phyloP scores from a whole-genome alignment of 2,329 filamentous ascomycete genomes.

The Phialemonium atrogriseum region DNA sequence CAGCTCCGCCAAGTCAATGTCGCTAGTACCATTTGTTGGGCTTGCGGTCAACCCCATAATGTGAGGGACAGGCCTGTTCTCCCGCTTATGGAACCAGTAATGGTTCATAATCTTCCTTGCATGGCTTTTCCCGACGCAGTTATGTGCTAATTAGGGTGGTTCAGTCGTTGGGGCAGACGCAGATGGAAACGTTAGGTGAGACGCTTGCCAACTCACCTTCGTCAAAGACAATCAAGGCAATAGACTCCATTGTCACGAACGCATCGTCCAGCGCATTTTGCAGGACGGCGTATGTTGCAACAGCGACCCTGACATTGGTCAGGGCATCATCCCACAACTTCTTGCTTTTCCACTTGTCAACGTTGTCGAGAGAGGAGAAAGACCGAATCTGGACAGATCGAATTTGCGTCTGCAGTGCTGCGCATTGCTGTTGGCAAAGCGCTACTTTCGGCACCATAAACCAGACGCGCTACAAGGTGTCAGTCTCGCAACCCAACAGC shows the following conservation, averaged over 20 bases:
- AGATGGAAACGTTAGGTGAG: not conserved
- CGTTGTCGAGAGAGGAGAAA: constrained; percentile 57
- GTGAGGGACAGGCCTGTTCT: constrained; percentile 39
- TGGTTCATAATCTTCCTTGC: constrained; percentile 65
- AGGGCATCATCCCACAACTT: constrained; percentile 59
- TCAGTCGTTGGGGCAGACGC: constrained; percentile 8
- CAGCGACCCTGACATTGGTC: constrained; percentile 53
- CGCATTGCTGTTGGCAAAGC: constrained; percentile 56
- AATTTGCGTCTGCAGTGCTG: constrained; percentile 50
- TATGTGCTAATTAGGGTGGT: constrained; percentile 49
- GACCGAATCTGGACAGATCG: constrained; percentile 50
- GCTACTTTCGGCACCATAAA: constrained; percentile 61
- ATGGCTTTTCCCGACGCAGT: constrained; percentile 56
- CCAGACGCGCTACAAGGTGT: constrained; percentile 49
- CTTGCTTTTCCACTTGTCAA: constrained; percentile 63
- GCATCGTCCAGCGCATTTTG: constrained; percentile 64
- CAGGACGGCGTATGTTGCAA: constrained; percentile 68
- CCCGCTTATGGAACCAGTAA: constrained; percentile 46
- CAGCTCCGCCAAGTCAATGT: constrained; percentile 46
- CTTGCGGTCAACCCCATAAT: constrained; percentile 75
- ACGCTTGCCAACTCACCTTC: constrained; percentile 51
- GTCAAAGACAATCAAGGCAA: constrained; percentile 69
- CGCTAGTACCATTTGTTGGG: constrained; percentile 54
- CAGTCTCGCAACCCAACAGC: too few relatives aligned
- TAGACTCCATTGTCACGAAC: constrained; percentile 54